Conservation (phyloP, 2,329 filamentous ascomycete species). For the Aspergillus aculeatinus region DNA sequence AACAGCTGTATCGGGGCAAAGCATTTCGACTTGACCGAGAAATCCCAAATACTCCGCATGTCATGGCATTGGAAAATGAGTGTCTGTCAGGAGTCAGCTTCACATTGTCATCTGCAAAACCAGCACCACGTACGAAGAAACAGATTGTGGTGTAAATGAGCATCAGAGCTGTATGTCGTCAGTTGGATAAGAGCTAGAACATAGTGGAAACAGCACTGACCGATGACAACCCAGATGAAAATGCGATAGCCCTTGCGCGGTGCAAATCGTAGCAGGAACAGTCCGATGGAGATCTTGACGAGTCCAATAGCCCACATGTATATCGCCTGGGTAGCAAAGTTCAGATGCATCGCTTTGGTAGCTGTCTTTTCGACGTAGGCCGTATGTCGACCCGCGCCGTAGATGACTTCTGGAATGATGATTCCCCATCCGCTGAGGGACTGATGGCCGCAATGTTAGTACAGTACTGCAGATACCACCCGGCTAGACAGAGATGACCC, state of each 20-base stretch:
- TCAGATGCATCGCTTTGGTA: conserved; percentile 44
- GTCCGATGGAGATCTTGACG: conserved; percentile 47
- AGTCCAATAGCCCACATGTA: conserved; percentile 40
- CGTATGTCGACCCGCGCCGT: conserved; percentile 50
- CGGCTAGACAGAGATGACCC: too few species aligned
- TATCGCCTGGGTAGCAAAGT: conserved; percentile 32
- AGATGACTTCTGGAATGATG: conserved; percentile 42
- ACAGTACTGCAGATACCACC: neutral
- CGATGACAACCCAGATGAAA: conserved; percentile 41
- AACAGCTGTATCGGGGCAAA: conserved; percentile 44
- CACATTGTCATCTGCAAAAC: conserved; percentile 27
- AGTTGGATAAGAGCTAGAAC: conserved; percentile 23
- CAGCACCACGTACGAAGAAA: conserved; percentile 14
- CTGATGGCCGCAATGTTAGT: neutral
- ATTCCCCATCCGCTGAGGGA: conserved; percentile 43
- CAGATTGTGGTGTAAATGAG: conserved; percentile 19
- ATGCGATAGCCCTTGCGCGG: conserved; percentile 36
- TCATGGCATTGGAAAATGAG: conserved; percentile 52
- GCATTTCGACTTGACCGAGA: conserved; percentile 40
- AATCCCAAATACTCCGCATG: conserved; percentile 49
- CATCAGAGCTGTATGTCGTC: conserved; percentile 14
- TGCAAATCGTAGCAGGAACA: conserved; percentile 45
- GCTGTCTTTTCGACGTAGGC: conserved; percentile 41
- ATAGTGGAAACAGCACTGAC: conserved; percentile 12
- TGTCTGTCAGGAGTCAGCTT: conserved; percentile 34